These are phyloP conservation scores for Microbotryum saponariae DNA, from an alignment of 1,284 basidiomycete genomes.

Conservation along the genomic window DNA sequence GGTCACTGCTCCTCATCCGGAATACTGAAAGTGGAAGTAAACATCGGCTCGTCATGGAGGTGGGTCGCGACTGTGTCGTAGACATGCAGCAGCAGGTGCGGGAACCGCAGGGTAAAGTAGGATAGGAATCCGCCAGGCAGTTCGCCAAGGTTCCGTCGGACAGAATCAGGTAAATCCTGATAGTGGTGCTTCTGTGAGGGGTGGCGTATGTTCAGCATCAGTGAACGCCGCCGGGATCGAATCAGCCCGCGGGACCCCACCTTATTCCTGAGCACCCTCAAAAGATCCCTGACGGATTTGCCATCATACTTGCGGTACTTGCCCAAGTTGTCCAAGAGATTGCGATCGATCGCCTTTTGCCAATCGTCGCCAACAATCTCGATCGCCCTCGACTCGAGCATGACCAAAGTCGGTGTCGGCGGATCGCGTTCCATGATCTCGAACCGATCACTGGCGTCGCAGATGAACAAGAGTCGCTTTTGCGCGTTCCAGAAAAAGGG, in stretches of 20 bases:
- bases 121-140: constrained; percentile 86
- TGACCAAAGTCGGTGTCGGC: constrained; percentile 63
- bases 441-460: constrained; percentile 94
- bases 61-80: constrained; percentile 62
- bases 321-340: constrained; percentile 86
- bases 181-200: constrained; percentile 84
- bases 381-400: constrained; percentile 63
- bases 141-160: constrained; percentile 75
- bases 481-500: constrained; percentile 94
- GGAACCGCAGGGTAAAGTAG: constrained; percentile 91
- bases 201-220: constrained; percentile 10
- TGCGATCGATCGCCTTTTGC: constrained; percentile 68
- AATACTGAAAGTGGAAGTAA: constrained; percentile 32
- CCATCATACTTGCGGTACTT: constrained; percentile 97
- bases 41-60: constrained; percentile 34
- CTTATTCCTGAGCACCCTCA: constrained; percentile 91
- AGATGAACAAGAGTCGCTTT: constrained; percentile 80
- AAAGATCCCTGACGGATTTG: constrained; percentile 76
- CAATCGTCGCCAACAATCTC: constrained; percentile 69
- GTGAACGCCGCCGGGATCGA: background rate
- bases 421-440: constrained; percentile 95
- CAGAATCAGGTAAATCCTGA: constrained; percentile 83
- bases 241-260: constrained; percentile 47
- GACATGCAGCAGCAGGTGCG: constrained; percentile 83
- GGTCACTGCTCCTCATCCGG: constrained; percentile 22